Percentiles rank a stretch among this genome's conserved stretches.
Evolutionary conservation across 169 alveolate genomes (phyloP).

Genomic region (Prorocentrum cordatum): DNA sequence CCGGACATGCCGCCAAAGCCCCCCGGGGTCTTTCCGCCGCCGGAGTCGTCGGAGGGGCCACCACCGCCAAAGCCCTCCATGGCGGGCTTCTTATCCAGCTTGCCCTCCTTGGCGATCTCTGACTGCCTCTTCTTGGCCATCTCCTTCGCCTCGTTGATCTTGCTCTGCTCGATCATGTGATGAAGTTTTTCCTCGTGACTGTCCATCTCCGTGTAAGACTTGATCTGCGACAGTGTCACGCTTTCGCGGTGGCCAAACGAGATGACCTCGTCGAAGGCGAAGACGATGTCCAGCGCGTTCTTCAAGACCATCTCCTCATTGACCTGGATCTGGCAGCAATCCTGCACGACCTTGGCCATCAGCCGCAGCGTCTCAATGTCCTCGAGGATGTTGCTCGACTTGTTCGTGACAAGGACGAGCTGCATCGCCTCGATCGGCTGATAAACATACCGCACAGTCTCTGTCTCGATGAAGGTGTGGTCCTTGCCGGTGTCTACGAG

Average conservation of each 20-base stretch:
- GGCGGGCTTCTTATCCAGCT: too few species aligned
- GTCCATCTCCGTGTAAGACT: slow-evolving; percentile 85
- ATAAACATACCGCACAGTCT: slow-evolving; percentile 82
- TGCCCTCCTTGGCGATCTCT: not conserved
- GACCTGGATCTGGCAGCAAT: slow-evolving; percentile 74
- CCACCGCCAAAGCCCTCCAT: too few species aligned
- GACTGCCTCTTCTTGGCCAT: slow-evolving; percentile 53
- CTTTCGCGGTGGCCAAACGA: slow-evolving; percentile 80
- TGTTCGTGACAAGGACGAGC: slow-evolving; percentile 81
- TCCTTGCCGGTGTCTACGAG: slow-evolving; percentile 76
- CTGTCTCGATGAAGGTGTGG: slow-evolving; percentile 84
- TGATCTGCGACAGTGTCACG: slow-evolving; percentile 82
- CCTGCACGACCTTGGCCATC: slow-evolving; percentile 76
- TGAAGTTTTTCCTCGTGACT: slow-evolving; percentile 82
- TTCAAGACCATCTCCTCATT: slow-evolving; percentile 76
- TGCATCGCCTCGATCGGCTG: slow-evolving; percentile 82
- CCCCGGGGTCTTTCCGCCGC: too few species aligned
- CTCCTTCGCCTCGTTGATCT: slow-evolving; percentile 68
- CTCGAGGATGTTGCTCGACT: slow-evolving; percentile 84
- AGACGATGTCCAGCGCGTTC: slow-evolving; percentile 81
- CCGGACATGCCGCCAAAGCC: not conserved
- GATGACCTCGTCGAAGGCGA: slow-evolving; percentile 84
- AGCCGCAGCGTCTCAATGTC: slow-evolving; percentile 83
- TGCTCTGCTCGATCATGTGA: slow-evolving; percentile 60
- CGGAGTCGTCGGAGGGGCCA: too few species aligned